Percentiles rank a stretch among this genome's conserved stretches.
phyloP scores from a whole-genome alignment of 2,329 filamentous ascomycete genomes.

The Colletotrichum caudatum region DNA sequence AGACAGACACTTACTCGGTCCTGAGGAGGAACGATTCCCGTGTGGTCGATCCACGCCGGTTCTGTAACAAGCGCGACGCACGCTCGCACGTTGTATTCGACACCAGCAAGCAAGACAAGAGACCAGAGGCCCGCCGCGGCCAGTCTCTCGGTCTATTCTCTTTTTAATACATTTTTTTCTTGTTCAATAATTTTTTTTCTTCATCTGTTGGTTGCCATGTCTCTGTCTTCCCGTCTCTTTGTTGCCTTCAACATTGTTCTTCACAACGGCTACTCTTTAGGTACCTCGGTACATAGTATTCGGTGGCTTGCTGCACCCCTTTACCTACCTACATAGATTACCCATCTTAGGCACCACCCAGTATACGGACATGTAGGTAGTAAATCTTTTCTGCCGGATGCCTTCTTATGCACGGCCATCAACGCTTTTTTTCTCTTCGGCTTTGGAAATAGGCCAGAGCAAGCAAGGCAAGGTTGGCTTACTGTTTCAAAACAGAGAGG shows the following conservation, averaged over 20 bases:
- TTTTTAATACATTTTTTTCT: neutral
- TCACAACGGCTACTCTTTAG: neutral
- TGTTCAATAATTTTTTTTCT: neutral
- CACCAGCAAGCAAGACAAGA: neutral
- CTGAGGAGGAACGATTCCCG: no score
- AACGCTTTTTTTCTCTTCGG: no score
- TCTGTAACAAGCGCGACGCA: conserved; percentile 27
- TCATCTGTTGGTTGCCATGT: no score
- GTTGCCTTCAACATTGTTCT: neutral
- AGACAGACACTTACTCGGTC: no score
- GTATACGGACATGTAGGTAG: no score
- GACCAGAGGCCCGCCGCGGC: conserved; percentile 10
- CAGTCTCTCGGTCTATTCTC: no score
- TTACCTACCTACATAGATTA: neutral
- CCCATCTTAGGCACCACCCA: no score
- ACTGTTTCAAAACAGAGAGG: no score
- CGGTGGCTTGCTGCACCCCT: neutral
- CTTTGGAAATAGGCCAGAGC: no score
- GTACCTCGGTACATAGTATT: neutral
- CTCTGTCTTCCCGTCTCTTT: neutral
- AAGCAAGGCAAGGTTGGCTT: no score
- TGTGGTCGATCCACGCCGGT: neutral
- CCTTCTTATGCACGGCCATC: no score
- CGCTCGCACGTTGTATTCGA: conserved; percentile 10
- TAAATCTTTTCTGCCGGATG: neutral